These are phyloP conservation scores for Suillus clintonianus DNA, from an alignment of 768 basidiomycete species.

Conservation along the genomic window DNA sequence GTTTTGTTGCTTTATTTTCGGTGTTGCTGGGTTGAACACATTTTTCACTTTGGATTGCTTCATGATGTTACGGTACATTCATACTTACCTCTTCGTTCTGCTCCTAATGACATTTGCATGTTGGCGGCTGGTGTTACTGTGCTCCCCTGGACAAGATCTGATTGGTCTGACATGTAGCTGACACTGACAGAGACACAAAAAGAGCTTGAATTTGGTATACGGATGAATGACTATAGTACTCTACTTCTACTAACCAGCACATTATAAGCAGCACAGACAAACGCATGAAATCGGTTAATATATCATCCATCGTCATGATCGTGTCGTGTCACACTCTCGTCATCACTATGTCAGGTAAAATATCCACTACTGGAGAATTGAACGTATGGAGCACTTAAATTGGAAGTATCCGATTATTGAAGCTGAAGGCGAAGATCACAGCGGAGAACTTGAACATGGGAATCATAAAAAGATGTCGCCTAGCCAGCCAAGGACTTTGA, in stretches of 20 bases:
- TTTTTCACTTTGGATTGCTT: not conserved
- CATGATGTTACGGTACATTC: not conserved
- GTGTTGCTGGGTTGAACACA: not conserved
- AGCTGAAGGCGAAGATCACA: not conserved
- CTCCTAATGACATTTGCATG: not conserved
- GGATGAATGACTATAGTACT: conserved; percentile 2
- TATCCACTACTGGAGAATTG: not conserved
- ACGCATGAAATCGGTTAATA: not conserved
- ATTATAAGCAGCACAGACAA: conserved; percentile 1
- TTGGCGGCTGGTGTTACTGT: not conserved
- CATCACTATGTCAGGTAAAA: not conserved
- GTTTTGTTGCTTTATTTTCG: not conserved
- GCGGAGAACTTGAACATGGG: not conserved
- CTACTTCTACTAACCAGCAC: conserved; percentile 4
- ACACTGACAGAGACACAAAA: not conserved
- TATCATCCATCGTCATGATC: not conserved
- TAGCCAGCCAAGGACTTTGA: conserved; percentile 43
- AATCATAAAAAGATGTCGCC: conserved; percentile 19
- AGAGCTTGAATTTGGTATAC: not conserved
- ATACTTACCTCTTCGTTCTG: not conserved
- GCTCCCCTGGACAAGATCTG: not conserved
- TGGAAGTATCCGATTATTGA: not conserved
- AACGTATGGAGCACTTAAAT: not conserved
- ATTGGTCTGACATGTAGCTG: not conserved
- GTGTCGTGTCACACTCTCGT: not conserved